Base-by-base conservation (phyloP, 1,139 yeast genomes). In the Yamadazyma kanchanaburiensis region DNA sequence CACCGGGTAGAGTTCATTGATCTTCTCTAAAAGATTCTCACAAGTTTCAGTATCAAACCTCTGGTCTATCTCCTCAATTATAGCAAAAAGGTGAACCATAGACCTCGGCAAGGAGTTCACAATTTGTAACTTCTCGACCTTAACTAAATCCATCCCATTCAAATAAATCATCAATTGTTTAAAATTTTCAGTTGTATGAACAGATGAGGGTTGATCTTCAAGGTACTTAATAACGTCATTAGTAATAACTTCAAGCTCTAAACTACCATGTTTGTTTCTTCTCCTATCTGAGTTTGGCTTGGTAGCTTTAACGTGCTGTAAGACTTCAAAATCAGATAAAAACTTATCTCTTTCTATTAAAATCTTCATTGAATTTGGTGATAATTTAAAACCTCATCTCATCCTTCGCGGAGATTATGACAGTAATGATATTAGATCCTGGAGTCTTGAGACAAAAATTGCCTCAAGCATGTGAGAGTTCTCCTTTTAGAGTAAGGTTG, bases 51-150 rank as follows among this genome's bases (percentile, higher is more conserved):
- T 84, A 13, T 65, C 58, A 46, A 87, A 81, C 42, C 97, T 66
- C 42, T 75, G 80, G 44, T 89, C 97, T 54, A 96, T 89, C 53
- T 91, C 97, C 49, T 91, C 98, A 3, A 91, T 79, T 24, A 89
- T 64, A 0, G 91, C 70, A 53, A 78, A 87, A 33, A 91, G 66
- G 24, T 77, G 81, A 4, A 88, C 96, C 67, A 86, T 60, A 3
- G 88, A 76, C 28, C 81, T 64, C 1, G 97, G 97, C 24, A 88
- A 70, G 4, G 78, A 65, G 55, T 91, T 89, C 35, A 88, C 71
- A 21, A 91, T 75, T 56, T 89, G 96, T 24, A 91, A 62, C 47
- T 82, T 79, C 51, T 91, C 98, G 13, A 85, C 80, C 53, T 86
- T 84, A 56, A 84, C 88, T 39, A 91, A 63, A 20, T 71, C 71